Conservation (phyloP, 495 filamentous ascomycete species). For the Podospora sp. region DNA sequence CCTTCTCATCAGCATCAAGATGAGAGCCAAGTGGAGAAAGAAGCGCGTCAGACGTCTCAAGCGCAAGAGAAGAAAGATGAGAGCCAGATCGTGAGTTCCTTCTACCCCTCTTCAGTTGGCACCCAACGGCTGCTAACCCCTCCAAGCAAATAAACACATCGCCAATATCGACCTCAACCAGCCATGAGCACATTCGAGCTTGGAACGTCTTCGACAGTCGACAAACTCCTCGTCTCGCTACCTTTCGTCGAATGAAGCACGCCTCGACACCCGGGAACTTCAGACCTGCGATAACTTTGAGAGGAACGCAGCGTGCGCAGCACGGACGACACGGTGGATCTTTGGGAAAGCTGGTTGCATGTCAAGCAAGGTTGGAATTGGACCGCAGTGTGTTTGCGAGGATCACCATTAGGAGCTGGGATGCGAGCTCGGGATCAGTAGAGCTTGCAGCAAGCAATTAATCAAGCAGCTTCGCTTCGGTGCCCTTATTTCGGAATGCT, state of each 20-base stretch:
- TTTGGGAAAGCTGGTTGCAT: constrained; percentile 34
- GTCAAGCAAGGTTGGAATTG: constrained; percentile 33
- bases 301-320: constrained; percentile 17
- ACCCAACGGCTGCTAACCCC: constrained; percentile 35
- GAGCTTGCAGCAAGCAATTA: constrained; percentile 19
- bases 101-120: constrained; percentile 20
- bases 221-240: constrained; percentile 27
- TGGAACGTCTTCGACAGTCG: constrained; percentile 18
- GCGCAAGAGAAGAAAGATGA: constrained; percentile 99
- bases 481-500: neutral
- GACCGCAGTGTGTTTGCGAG: constrained; percentile 27
- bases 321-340: constrained; percentile 29
- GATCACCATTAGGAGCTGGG: constrained; percentile 25
- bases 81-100: constrained; percentile 78
- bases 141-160: constrained; percentile 71
- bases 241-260: constrained; percentile 21
- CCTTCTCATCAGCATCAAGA: constrained; percentile 56
- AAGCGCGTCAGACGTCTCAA: constrained; percentile 97
- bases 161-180: constrained; percentile 40
- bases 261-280: constrained; percentile 25
- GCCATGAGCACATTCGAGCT: constrained; percentile 26
- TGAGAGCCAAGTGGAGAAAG: constrained; percentile 99
- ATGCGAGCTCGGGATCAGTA: constrained; percentile 26
- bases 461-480: constrained; percentile 15
- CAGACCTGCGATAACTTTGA: constrained; percentile 18